Base-by-base conservation (phyloP, 352 stramenopile genomes). In the Pythium graminicola region DNA sequence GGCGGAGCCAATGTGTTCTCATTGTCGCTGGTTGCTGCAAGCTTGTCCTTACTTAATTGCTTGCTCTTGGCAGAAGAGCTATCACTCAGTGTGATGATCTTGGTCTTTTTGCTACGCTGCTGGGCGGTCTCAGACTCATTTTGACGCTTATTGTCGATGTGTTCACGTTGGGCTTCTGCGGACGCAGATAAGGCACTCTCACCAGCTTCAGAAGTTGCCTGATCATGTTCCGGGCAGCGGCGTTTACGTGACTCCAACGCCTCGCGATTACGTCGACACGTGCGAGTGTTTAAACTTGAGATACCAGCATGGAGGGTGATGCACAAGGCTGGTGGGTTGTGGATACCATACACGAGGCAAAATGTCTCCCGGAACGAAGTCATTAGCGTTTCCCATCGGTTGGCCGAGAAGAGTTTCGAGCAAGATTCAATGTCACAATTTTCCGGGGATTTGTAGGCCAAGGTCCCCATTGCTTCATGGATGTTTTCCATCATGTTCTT, bases 271-370 rank as follows among this genome's bases (percentile, higher is more conserved):
- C 74, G 75, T 26, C 72, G 73, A 35, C 81, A 93, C 7, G 81
- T 72, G 17, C 81, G 64, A 26, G 81, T 90, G 58, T 93, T 89
- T 3, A 93, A 40, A 11, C 73, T 84, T 4, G 81, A 89, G 16
- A 93, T 40, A 0, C 81, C 81, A 5, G 81, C 70, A 44, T 86
- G 70, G 24, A 93, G 50, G 6, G 72, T 70, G 19, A 90, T 72
- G 19, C 67, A 85, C 11, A 93, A 61, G 4, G 80, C 85, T 4
- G 79, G 65, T 24, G 77, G 79, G 19, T 73, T 67, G 54, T 86
- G 75, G 36, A 90, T 75, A 3, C 77, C 73, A 41, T 89, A 89
- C 3, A 82, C 79, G 38, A 81, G 51, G 31, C 69, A 73, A 36
- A 90, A 90, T 23, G 79, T 85, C 42, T 57, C 69, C 22, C 67